A percentile compares a stretch with the other conserved stretches of the same genome.
Conservation (phyloP, 2,329 filamentous ascomycete genomes). For the Paecilomyces sp. region DNA sequence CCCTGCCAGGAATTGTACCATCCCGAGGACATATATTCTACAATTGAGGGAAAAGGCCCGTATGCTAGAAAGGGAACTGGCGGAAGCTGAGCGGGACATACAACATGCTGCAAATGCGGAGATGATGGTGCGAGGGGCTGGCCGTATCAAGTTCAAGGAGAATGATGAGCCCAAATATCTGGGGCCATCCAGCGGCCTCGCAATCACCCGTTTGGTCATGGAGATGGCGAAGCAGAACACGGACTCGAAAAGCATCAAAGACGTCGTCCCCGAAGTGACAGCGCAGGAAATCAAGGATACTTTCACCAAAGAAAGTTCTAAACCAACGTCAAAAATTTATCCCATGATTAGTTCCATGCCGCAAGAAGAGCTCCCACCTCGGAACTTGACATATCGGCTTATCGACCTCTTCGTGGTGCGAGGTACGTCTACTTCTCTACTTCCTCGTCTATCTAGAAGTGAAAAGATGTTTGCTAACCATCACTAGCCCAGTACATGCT, state of each 20-base stretch:
- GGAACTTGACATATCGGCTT: constrained; percentile 67
- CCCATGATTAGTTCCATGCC: constrained; percentile 82
- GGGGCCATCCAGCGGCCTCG: constrained; percentile 89
- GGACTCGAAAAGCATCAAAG: constrained; percentile 81
- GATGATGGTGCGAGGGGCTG: constrained; percentile 78
- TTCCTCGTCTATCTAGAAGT: too few relatives aligned
- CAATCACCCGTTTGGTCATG: constrained; percentile 91
- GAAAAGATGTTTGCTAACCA: constrained; percentile 10
- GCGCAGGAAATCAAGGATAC: constrained; percentile 62
- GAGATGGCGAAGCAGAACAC: constrained; percentile 93
- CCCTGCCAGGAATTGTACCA: constrained; percentile 74
- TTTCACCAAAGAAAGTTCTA: constrained; percentile 56
- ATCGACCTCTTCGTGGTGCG: constrained; percentile 81
- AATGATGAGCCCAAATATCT: constrained; percentile 85
- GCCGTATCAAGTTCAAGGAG: constrained; percentile 75
- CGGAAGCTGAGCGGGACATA: constrained; percentile 70
- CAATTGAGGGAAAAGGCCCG: constrained; percentile 82
- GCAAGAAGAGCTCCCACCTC: constrained; percentile 66
- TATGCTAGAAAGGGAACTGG: constrained; percentile 72
- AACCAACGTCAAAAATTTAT: constrained; percentile 72
- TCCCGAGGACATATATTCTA: constrained; percentile 87
- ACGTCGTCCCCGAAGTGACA: constrained; percentile 74
- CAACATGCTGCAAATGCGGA: constrained; percentile 65
- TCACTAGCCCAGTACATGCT: constrained; percentile 74
- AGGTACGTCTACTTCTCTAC: constrained; percentile 44